Conservation (phyloP, 768 basidiomycete species). For the Tricholoma saponaceum region DNA sequence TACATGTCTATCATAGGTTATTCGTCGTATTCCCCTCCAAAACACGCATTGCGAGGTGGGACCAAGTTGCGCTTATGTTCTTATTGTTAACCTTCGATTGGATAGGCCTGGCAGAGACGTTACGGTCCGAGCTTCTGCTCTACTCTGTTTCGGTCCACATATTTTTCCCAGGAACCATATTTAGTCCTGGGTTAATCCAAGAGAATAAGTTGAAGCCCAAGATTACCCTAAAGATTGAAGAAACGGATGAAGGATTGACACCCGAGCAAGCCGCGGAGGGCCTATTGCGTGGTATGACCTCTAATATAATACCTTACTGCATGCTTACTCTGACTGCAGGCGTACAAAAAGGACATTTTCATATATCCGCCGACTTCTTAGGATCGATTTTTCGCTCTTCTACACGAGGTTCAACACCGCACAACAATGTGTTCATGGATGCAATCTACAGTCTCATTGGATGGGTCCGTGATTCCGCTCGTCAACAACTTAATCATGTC, state of each 20-base stretch:
- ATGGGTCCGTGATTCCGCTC: conserved; percentile 32
- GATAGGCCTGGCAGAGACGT: conserved; percentile 77
- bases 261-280: conserved; percentile 59
- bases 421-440: conserved; percentile 59
- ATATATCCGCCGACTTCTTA: conserved; percentile 74
- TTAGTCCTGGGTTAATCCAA: conserved; percentile 67
- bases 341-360: conserved; percentile 65
- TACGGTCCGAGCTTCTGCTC: conserved; percentile 78
- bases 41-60: conserved; percentile 81
- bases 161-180: conserved; percentile 82
- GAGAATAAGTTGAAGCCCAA: conserved; percentile 79
- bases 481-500: not conserved
- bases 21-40: conserved; percentile 76
- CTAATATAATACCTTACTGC: not conserved
- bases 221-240: conserved; percentile 73
- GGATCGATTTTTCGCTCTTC: conserved; percentile 65
- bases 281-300: conserved; percentile 50
- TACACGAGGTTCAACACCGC: conserved; percentile 61
- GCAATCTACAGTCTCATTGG: conserved; percentile 39
- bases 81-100: not conserved
- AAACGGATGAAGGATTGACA: conserved; percentile 61
- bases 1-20: conserved; percentile 79
- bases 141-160: conserved; percentile 79
- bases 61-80: not conserved
- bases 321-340: conserved; percentile 35